Conservation (phyloP, 1,139 yeast genomes). For the Geotrichum histeridarum region DNA sequence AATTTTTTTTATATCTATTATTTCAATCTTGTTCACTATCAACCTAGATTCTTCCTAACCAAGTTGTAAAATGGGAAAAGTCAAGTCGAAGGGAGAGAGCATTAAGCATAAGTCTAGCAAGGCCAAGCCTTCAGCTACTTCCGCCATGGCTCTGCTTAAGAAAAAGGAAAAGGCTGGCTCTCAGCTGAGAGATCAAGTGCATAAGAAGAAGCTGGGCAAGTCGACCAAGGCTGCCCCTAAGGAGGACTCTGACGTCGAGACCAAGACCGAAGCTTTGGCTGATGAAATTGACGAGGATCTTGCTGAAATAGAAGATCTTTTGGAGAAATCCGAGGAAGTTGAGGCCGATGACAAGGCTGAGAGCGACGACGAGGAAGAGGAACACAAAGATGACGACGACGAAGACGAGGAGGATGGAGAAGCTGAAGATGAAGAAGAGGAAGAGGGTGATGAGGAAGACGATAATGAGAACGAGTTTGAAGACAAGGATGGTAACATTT, state of each 20-base stretch:
- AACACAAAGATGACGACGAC: conserved; percentile 26
- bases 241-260: conserved; percentile 11
- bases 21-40: neutral
- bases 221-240: neutral
- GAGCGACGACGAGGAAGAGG: conserved; percentile 26
- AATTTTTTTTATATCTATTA: neutral
- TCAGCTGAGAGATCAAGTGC: neutral
- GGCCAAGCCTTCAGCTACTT: conserved; percentile 6
- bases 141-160: neutral
- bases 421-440: conserved; percentile 23
- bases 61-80: neutral
- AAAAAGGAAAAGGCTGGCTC: conserved; percentile 4
- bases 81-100: conserved; percentile 5
- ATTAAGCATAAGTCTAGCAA: conserved; percentile 4
- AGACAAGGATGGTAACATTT: conserved; percentile 26
- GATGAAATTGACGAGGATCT: conserved; percentile 30
- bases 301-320: conserved; percentile 26
- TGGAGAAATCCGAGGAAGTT: conserved; percentile 23
- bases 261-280: conserved; percentile 24
- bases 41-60: too few species aligned
- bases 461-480: conserved; percentile 24
- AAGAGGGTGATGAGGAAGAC: conserved; percentile 24
- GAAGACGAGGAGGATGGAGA: conserved; percentile 27
- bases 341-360: conserved; percentile 24
- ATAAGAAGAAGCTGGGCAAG: neutral